Conservation (phyloP, 108 stramenopile genomes). For the Pseudonitzschia multiseries region DNA sequence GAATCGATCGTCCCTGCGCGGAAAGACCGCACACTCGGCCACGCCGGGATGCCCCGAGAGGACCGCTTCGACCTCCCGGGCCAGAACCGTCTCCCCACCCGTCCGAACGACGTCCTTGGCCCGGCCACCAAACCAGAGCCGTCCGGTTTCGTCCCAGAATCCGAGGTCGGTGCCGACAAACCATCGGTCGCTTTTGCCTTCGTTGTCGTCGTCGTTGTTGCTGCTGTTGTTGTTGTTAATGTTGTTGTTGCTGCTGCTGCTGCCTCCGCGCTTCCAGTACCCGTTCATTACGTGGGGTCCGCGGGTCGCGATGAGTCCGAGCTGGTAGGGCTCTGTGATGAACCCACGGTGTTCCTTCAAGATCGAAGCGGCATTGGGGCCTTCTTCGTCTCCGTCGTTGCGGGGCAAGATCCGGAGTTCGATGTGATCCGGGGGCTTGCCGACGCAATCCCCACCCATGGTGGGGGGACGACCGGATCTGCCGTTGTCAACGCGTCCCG, state of each 20-base stretch:
- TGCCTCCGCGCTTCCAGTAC: conserved; percentile 76
- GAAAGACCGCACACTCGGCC: conserved; percentile 75
- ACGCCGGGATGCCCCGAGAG: conserved; percentile 48
- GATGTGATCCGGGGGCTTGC: conserved; percentile 65
- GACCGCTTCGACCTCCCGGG: conserved; percentile 85
- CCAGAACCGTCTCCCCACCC: conserved; percentile 88
- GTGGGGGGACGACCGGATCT: background rate
- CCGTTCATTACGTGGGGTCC: conserved; percentile 91
- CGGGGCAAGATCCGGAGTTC: conserved; percentile 41
- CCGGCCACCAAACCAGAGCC: conserved; percentile 79
- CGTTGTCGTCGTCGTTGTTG: background rate
- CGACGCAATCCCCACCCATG: conserved; percentile 57
- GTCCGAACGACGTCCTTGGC: conserved; percentile 82
- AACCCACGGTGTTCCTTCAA: background rate
- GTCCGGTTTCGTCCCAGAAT: conserved; percentile 48
- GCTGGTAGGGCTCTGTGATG: conserved; percentile 24
- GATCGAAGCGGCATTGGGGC: background rate
- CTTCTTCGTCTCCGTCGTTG: background rate
- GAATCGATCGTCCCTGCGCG: conserved; percentile 63
- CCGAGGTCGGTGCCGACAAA: conserved; percentile 81
- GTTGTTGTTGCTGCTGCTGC: conserved; percentile 15
- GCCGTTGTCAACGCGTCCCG: background rate
- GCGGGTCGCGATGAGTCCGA: conserved; percentile 79
- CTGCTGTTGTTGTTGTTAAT: conserved; percentile 3
- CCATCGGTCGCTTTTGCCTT: conserved; percentile 45